Conservation (phyloP, 345 rosid genomes). For the Adansonia digitata region DNA sequence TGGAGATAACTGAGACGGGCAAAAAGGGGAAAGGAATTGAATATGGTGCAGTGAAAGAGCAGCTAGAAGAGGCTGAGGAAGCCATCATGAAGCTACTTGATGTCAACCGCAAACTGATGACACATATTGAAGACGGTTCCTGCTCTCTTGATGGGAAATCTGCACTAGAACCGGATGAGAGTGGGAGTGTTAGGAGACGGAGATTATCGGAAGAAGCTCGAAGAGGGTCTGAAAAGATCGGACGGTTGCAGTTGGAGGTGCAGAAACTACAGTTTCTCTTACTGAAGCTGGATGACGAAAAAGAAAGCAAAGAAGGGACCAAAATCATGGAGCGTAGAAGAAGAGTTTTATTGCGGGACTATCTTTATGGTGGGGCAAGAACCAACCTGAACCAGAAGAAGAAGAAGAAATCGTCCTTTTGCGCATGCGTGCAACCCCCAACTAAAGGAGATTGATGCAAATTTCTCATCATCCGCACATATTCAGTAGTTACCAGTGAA, state of each 20-base stretch:
- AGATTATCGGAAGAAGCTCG: conserved; percentile 69
- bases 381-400: conserved; percentile 34
- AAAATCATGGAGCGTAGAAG: conserved; percentile 43
- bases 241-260: conserved; percentile 82
- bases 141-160: conserved; percentile 42
- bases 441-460: conserved; percentile 50
- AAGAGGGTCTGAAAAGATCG: conserved; percentile 79
- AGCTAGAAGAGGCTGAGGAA: conserved; percentile 75
- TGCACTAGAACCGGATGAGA: conserved; percentile 39
- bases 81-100: conserved; percentile 57
- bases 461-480: background rate
- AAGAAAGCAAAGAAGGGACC: conserved; percentile 45
- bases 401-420: conserved; percentile 53
- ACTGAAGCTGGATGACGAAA: conserved; percentile 62
- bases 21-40: conserved; percentile 62
- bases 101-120: conserved; percentile 48
- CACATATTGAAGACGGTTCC: conserved; percentile 46
- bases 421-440: conserved; percentile 77
- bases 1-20: conserved; percentile 55
- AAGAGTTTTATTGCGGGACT: conserved; percentile 75
- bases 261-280: conserved; percentile 79
- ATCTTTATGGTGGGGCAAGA: conserved; percentile 61
- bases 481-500: conserved; percentile 6
- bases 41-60: conserved; percentile 60
- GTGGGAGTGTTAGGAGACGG: conserved; percentile 37